Base-by-base conservation (phyloP, 1,284 basidiomycete species). In the Sutorius eximius region DNA sequence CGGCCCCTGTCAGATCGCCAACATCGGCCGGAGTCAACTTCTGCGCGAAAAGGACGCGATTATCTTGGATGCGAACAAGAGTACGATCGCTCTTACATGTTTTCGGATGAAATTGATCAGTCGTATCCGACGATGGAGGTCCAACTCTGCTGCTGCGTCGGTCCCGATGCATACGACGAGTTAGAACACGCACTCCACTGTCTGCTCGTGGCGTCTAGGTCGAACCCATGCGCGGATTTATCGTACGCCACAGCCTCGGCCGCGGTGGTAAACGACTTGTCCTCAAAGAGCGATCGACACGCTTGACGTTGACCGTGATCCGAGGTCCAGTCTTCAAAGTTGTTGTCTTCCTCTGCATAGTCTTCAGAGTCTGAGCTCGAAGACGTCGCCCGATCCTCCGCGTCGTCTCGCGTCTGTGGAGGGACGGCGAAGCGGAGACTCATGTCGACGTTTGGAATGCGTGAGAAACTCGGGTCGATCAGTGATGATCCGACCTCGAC, bases 81-180 rank as follows among this genome's bases (percentile, higher is more conserved):
- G n/a, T 27, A 44, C 48, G 73, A 8, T 1, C 2, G 9, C 15
- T 43, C 66, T 55, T 48, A 86, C 86, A 65, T 84, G 77, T 73
- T 85, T 88, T 52, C 94, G 78, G 62, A 96, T 93, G 69, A 83
- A 91, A 71, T 97, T 96, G 69, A 97, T 85, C 50, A 97, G 73
- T 45, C 90, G 82, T 61, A 94, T 88, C 18, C 83, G 75, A 43
- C 83, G 82, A 71, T 93, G 86, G 57, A 87, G 83, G 68, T 83
- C 82, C 30, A 84, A 69, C 1, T 74, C 83, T 84, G 59, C 29
- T 49, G 36, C 27, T 51, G 20, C 29, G n/a, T 54, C 43, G 51
- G 56, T 22, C 20, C 56, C 33, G 57, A n/a, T 51, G 47, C 37
- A 43, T 20, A 29, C 6, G n/a, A 47, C n/a, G 16, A 37, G 43